Base-by-base conservation (phyloP, 2,329 filamentous ascomycete genomes). In the Penicillium sp. region DNA sequence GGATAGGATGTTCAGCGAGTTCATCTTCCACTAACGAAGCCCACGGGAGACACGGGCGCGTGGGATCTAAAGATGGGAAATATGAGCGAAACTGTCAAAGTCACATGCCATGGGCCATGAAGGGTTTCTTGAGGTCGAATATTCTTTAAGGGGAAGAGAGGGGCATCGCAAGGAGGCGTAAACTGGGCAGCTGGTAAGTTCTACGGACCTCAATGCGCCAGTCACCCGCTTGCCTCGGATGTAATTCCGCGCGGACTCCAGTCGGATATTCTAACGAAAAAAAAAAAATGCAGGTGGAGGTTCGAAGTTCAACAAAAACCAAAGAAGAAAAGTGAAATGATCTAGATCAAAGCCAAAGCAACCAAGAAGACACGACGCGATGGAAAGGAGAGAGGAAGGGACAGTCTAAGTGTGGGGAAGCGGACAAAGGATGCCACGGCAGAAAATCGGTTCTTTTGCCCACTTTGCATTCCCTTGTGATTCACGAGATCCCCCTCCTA, bases 1-100 rank as follows among this genome's bases (percentile, higher is more conserved):
- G 71, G 91, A 95, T 75, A 97, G 86, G 76, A 96, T 91, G 80
- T 95, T 96, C 81, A 96, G 83, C 70, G 93, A 96, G 87, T 97
- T 97, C 93, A 97, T 97, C 79, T 84, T 90, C 81, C 77, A 42
- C 39, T 22, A 76, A 72, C 69, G 65, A 65, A 70, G 73, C 79
- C 77, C 80, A 82, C 82, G 72, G 73, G 76, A 71, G 65, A 68
- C 68, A 64, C 65, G 65, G 69, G 68, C 71, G 67, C 71, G 69
- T 68, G 48, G 59, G 68, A 64, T 75, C 71, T 75, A 66, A 52
- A 33, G 51, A 59, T 54, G 57, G 24, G 16, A 26, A 49, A 43
- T 54, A 52, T 66, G 55, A 65, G 64, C 56, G 43, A 59, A 49
- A 59, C 55, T 13, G 59, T 60, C 57, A 61, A 62, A 61, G 9